Base-by-base conservation (phyloP, 2,329 filamentous ascomycete genomes). In the Arachnomyces sp. region DNA sequence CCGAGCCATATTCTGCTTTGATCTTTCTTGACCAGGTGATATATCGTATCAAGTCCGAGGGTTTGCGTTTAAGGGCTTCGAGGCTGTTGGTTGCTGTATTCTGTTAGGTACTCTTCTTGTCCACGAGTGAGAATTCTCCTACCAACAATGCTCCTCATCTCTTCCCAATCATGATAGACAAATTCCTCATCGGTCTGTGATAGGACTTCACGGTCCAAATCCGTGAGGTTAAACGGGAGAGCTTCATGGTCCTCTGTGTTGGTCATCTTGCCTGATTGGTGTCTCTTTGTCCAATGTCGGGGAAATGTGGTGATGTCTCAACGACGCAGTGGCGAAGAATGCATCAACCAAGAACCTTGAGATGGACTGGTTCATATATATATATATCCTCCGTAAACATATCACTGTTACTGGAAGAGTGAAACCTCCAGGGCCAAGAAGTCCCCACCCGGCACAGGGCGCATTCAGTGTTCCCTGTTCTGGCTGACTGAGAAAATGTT, bases 41-140 rank as follows among this genome's bases (percentile, higher is more conserved):
- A 52, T 82, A 82, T 39, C 72, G 70, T 53, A 67, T 66, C 12
- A 80, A 63, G 48, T 77, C 71, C 45, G 73, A 77, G 15, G 78
- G 78, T 56, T 69, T 72, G 48, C 78, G 73, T 53, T 74, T 77
- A 8, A 81, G 63, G 28, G 70, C 60, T 44, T 72, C 70, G 40
- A 81, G 73, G 43, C 70, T 65, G 52, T 77, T 74, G 29, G 65
- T 62, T 13, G 63, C 62, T 71, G 49, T 38, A 36, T 31, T 21
- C 15, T 28, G 25, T 25, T 28, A 39, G n/a, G n/a, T n/a, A n/a
- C n/a, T n/a, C n/a, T n/a, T n/a, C n/a, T 39, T 41, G 32, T 34
- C 39, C 44, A 44, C 50, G 44, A 45, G 36, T 36, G 36, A 44
- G 35, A 39, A n/a, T n/a, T n/a, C 31, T 17, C 38, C 39, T 28